Evolutionary conservation across 2,329 filamentous ascomycete genomes (phyloP), one percentile per base, ranked within the genome.

Genomic region (Alternaria burnsii): DNA sequence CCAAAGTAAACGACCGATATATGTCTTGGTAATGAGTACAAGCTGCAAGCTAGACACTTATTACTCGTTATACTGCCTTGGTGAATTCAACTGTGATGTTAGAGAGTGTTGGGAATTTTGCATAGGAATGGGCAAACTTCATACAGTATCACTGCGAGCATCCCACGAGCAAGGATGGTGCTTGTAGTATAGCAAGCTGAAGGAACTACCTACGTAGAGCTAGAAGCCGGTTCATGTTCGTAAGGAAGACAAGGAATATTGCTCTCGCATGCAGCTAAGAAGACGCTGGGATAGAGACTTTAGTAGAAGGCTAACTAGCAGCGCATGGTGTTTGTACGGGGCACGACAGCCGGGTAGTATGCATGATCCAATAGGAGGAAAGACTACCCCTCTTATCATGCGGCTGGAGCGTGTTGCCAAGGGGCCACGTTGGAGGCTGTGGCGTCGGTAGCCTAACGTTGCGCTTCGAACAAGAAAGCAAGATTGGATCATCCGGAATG

Each of bases 101-200:
- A 66, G 69, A 69, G 66, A 69, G 65, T 67, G 52, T 63, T 69
- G 71, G 71, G 71, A 73, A 71, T 71, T 72, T 69, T 76, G 74
- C 69, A 76, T 76, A 77, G 72, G 72, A 55, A 66, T 64, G 67
- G 52, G 68, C 58, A 65, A 66, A 68, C 68, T 69, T 47, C 65
- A 43, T 69, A 66, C 56, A 64, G 55, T 69, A 48, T 54, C 69
- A 51, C 58, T 62, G 50, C 65, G 62, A 61, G 55, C 66, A 73
- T 75, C 71, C 73, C 74, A 69, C 67, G 53, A 63, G 67, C 73
- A 72, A 73, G 75, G 75, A 73, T 76, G 68, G 66, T 66, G 73
- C 75, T 59, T 67, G 66, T 59, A 72, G 74, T 74, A 71, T 69
- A 73, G 66, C 67, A 69, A 58, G 68, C 62, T 41, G 65, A 69